Evolutionary conservation across 106 monocot species (phyloP).

Genomic region (Triglochin maritima): DNA sequence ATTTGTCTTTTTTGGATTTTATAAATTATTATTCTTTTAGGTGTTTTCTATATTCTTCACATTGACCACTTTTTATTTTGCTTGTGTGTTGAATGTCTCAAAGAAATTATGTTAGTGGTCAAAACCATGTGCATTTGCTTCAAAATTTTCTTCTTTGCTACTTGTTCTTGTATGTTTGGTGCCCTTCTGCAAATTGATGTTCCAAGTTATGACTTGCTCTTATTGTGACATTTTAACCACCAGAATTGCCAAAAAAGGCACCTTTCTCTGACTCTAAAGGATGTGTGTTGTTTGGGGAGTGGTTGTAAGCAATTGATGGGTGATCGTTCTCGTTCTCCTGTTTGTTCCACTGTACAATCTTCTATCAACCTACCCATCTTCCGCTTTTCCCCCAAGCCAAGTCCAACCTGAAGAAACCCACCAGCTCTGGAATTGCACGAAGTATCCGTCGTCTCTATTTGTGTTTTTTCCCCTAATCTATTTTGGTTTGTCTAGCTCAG

Average conservation of each 20-base stretch:
- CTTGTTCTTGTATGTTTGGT: not conserved
- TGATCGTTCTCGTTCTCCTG: not conserved
- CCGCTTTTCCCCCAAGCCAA: conserved; percentile 1
- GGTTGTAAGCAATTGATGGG: not conserved
- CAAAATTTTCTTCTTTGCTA: not conserved
- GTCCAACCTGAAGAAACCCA: not conserved
- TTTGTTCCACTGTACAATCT: not conserved
- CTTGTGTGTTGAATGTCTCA: not conserved
- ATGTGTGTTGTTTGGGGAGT: not conserved
- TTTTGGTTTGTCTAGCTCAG: conserved; percentile 1
- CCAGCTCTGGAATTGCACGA: not conserved
- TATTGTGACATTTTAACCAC: not conserved
- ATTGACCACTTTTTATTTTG: not conserved
- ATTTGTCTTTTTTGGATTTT: not conserved
- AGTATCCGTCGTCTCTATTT: not conserved
- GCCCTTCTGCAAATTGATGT: not conserved
- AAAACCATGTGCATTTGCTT: not conserved
- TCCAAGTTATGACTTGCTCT: not conserved
- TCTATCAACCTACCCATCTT: not conserved
- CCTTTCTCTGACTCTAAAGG: not conserved
- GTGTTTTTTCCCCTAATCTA: not conserved
- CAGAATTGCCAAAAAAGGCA: not conserved
- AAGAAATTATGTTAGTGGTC: not conserved
- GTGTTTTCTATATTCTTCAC: not conserved
- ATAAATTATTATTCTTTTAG: not conserved